These are phyloP conservation scores for Dendryphion nanum DNA, from an alignment of 2,329 filamentous ascomycete species.

Conservation along the genomic window DNA sequence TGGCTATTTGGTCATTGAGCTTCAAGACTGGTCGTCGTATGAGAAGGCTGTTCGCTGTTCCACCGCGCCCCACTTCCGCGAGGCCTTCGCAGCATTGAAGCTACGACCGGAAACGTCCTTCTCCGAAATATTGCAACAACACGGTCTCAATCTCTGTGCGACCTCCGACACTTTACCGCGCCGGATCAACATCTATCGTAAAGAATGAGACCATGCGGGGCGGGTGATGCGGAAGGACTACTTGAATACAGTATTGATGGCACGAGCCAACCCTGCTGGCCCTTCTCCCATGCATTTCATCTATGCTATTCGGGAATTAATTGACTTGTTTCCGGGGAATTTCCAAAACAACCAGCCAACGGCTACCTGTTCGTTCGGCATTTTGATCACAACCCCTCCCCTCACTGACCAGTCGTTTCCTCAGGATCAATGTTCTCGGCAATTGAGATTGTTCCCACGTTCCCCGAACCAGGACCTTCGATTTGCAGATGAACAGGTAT, in stretches of 20 bases:
- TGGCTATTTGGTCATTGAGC: slow-evolving; percentile 28
- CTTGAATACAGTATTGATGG: no score
- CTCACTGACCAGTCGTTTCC: slow-evolving; percentile 7
- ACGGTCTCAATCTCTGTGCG: slow-evolving; percentile 24
- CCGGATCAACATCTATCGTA: slow-evolving; percentile 35
- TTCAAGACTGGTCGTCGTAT: slow-evolving; percentile 39
- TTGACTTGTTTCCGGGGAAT: slow-evolving; percentile 16
- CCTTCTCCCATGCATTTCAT: slow-evolving; percentile 13
- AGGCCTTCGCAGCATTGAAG: slow-evolving; percentile 22
- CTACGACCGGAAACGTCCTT: slow-evolving; percentile 37
- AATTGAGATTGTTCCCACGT: slow-evolving; percentile 8
- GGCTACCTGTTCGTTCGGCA: slow-evolving; percentile 5
- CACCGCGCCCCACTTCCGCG: slow-evolving; percentile 31
- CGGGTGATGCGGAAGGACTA: slow-evolving; percentile 1
- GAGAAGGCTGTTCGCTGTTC: slow-evolving; percentile 33
- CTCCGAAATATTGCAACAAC: slow-evolving; percentile 23
- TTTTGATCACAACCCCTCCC: slow-evolving; percentile 7
- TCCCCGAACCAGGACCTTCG: slow-evolving; percentile 9
- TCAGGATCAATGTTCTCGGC: slow-evolving; percentile 11
- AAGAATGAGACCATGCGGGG: no score
- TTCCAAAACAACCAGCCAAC: slow-evolving; percentile 14
- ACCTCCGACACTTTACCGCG: slow-evolving; percentile 31
- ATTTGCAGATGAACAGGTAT: not conserved
- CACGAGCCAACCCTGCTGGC: not conserved
- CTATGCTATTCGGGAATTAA: slow-evolving; percentile 16